These are phyloP conservation scores for Aspergillus novoparasiticus DNA, from an alignment of 2,329 filamentous ascomycete species.

Conservation along the genomic window DNA sequence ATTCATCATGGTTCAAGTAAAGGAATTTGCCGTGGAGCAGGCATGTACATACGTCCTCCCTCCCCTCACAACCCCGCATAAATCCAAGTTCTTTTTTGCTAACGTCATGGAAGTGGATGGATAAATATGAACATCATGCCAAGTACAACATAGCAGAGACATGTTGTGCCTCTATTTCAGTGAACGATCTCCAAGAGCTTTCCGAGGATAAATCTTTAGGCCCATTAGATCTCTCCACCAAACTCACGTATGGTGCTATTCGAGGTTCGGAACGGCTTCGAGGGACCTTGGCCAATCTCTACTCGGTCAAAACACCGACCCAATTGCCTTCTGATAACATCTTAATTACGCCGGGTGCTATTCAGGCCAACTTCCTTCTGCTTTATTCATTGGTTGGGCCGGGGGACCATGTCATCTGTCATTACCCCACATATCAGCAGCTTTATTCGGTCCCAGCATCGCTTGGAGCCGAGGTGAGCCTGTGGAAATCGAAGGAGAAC, in stretches of 20 bases:
- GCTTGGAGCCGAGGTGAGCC: conserved; percentile 73
- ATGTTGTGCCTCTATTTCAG: conserved; percentile 72
- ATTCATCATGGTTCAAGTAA: conserved; percentile 43
- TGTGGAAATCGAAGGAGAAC: conserved; percentile 71
- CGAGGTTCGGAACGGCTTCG: conserved; percentile 30
- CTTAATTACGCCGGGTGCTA: conserved; percentile 77
- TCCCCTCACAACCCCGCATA: conserved; percentile 35
- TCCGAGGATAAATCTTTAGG: conserved; percentile 46
- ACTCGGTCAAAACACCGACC: conserved; percentile 54
- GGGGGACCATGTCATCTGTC: conserved; percentile 81
- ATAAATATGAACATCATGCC: conserved; percentile 53
- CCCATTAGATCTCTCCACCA: conserved; percentile 27
- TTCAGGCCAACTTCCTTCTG: conserved; percentile 76
- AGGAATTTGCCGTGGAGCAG: conserved; percentile 64
- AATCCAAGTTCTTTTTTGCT: conserved; percentile 59
- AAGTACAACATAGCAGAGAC: conserved; percentile 77
- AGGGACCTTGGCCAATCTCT: conserved; percentile 33
- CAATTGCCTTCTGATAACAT: conserved; percentile 64
- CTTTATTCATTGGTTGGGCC: conserved; percentile 72
- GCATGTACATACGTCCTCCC: conserved; percentile 43
- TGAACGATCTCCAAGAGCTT: conserved; percentile 66
- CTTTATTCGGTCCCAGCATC: conserved; percentile 74
- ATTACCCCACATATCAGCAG: conserved; percentile 88
- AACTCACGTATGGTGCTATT: conserved; percentile 32
- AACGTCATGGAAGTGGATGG: conserved; percentile 54